Percentiles rank a stretch among this genome's conserved stretches.
These are phyloP conservation scores for Pseudevernia furfuracea DNA, from an alignment of 495 filamentous ascomycete species.

Conservation along the genomic window DNA sequence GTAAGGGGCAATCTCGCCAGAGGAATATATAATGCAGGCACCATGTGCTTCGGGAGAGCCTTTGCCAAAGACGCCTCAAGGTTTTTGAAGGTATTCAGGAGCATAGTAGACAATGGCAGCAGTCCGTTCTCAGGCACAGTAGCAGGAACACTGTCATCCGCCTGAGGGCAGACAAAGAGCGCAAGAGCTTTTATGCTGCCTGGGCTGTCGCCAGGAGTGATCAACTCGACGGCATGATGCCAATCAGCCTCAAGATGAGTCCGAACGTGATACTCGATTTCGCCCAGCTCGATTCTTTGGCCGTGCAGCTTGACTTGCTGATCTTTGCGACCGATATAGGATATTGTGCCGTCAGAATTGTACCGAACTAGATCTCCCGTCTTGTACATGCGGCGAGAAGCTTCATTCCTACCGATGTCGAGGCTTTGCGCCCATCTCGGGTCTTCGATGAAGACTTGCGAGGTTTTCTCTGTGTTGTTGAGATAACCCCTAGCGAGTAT, in stretches of 20 bases:
- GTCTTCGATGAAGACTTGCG: conserved; percentile 39
- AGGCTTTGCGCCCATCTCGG: conserved; percentile 35
- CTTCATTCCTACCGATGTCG: conserved; percentile 21
- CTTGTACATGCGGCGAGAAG: conserved; percentile 22
- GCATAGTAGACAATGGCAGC: conserved; percentile 23
- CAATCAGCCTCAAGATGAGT: conserved; percentile 38
- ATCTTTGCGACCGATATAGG: conserved; percentile 30
- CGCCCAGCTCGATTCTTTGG: conserved; percentile 29
- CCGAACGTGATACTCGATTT: conserved; percentile 35
- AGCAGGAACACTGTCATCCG: conserved; percentile 21
- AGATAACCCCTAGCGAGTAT: conserved; percentile 48
- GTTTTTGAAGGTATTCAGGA: conserved; percentile 31
- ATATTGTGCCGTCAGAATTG: conserved; percentile 25
- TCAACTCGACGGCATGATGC: conserved; percentile 30
- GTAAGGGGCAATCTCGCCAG: conserved; percentile 41
- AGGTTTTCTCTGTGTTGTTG: conserved; percentile 45
- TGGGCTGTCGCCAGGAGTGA: conserved; percentile 31
- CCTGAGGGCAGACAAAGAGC: conserved; percentile 20
- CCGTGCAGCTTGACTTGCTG: conserved; percentile 33
- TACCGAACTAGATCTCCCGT: conserved; percentile 33
- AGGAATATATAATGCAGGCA: conserved; percentile 41
- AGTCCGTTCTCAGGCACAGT: conserved; percentile 20
- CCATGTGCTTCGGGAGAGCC: conserved; percentile 43
- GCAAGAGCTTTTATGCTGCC: conserved; percentile 14
- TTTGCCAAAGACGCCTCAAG: conserved; percentile 33